Evolutionary conservation across 176 grass and related monocot species (phyloP).

Genomic region (Typha latifolia): DNA sequence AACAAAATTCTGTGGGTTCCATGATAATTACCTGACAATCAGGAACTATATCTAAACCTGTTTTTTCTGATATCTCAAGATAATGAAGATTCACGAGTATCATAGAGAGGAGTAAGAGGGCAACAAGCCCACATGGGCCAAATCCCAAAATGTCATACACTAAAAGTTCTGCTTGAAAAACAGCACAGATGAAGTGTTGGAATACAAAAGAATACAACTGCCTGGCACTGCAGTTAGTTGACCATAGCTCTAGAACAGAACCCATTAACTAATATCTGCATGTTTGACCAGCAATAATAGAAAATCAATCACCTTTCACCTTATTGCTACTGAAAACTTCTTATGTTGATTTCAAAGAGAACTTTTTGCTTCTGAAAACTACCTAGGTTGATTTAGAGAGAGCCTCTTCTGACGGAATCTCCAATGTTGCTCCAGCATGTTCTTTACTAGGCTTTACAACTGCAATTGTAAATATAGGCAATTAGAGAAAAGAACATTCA

Average conservation of each 20-base stretch:
- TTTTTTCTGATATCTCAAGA: too few species aligned
- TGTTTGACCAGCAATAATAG: background rate
- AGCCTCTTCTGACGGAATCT: conserved; percentile 67
- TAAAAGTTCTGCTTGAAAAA: background rate
- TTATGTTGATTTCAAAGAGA: conserved; percentile 22
- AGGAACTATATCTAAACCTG: too few species aligned
- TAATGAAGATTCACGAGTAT: too few species aligned
- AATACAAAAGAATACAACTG: background rate
- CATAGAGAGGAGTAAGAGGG: too few species aligned
- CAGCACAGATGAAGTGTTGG: background rate
- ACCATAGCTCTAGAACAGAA: background rate
- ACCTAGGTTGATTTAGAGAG: conserved; percentile 22
- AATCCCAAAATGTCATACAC: background rate
- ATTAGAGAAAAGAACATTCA: background rate
- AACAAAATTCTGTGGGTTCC: too few species aligned
- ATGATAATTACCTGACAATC: too few species aligned
- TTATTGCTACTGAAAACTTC: background rate
- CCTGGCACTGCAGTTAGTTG: background rate
- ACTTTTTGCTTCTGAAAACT: conserved; percentile 22
- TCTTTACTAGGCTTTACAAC: conserved; percentile 74
- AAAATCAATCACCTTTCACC: background rate
- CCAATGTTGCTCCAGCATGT: conserved; percentile 70
- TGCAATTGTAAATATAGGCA: conserved; percentile 19
- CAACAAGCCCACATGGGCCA: too few species aligned
- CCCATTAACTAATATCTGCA: background rate